Conservation (phyloP, 176 grass and related monocot species). For the Poa pratensis region DNA sequence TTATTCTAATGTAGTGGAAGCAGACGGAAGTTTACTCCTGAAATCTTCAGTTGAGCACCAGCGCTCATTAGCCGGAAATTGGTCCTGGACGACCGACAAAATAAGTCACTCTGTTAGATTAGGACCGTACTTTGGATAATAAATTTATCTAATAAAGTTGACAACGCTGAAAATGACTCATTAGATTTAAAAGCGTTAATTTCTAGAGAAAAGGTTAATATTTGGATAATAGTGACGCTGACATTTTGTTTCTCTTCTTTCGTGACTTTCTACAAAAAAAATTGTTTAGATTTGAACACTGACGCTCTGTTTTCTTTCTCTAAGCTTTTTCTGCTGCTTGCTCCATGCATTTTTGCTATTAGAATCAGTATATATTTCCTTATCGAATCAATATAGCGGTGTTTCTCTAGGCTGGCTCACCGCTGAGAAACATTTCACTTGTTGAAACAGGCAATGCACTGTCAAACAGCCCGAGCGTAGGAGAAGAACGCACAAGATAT, state of each 20-base stretch:
- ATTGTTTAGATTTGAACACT: not conserved
- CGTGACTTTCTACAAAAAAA: not conserved
- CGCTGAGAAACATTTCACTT: slow-evolving; percentile 37
- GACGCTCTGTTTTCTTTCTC: no score
- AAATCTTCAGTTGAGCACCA: slow-evolving; percentile 11
- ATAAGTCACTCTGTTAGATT: slow-evolving; percentile 13
- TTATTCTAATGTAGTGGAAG: no score
- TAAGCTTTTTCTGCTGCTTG: not conserved
- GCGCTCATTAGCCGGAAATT: slow-evolving; percentile 21
- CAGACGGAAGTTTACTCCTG: slow-evolving; percentile 12
- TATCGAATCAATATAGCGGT: not conserved
- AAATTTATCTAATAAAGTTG: no score
- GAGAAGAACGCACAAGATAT: slow-evolving; percentile 54
- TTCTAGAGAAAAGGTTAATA: not conserved
- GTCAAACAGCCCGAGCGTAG: slow-evolving; percentile 57
- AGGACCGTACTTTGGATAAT: slow-evolving; percentile 19
- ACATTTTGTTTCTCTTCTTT: slow-evolving; percentile 36
- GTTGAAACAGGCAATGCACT: slow-evolving; percentile 59
- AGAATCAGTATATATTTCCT: not conserved
- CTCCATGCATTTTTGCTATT: slow-evolving; percentile 29
- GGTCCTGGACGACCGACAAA: slow-evolving; percentile 29
- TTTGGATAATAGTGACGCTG: slow-evolving; percentile 24
- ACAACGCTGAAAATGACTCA: slow-evolving; percentile 4
- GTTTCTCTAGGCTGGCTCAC: slow-evolving; percentile 1
- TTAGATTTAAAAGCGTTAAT: slow-evolving; percentile 20